Percentiles rank a stretch among this genome's conserved stretches.
These are phyloP conservation scores for Coemansia asiatica DNA, from an alignment of 192 early-diverging fungal species.

Conservation along the genomic window DNA sequence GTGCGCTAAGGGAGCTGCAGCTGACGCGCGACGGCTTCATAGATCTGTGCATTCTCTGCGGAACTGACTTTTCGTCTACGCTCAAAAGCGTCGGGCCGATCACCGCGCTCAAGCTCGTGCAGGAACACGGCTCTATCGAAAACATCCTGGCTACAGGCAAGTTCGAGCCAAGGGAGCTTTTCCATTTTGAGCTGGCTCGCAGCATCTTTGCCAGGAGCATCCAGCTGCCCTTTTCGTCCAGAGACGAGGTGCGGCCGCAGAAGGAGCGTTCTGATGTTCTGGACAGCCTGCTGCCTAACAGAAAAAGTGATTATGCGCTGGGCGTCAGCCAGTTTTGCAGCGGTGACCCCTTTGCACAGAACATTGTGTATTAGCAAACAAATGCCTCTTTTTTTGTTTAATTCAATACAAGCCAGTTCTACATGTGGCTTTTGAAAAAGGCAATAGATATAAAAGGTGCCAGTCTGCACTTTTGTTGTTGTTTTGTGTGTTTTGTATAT, in stretches of 20 bases:
- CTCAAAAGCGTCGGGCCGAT: constrained; percentile 67
- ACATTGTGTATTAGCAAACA: constrained; percentile 3
- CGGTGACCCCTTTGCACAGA: constrained; percentile 32
- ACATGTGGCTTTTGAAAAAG: not conserved
- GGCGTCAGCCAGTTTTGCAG: not conserved
- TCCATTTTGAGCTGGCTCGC: constrained; percentile 42
- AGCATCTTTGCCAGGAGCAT: constrained; percentile 32
- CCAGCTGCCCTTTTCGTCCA: constrained; percentile 16
- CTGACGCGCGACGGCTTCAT: constrained; percentile 59
- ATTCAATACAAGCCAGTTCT: not conserved
- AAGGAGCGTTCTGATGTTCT: constrained; percentile 6
- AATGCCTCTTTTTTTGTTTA: not conserved
- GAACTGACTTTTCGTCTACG: constrained; percentile 71
- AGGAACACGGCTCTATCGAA: constrained; percentile 65
- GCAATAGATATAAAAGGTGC: not conserved
- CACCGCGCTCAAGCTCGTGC: constrained; percentile 60
- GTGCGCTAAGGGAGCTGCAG: constrained; percentile 51
- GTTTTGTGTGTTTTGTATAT: too few species aligned
- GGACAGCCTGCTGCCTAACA: constrained; percentile 25
- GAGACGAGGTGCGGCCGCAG: constrained; percentile 14
- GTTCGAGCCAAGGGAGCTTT: constrained; percentile 39
- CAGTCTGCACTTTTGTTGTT: too few species aligned
- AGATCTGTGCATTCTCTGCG: constrained; percentile 76
- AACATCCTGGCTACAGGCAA: constrained; percentile 46
- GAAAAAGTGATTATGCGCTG: not conserved